A percentile compares a stretch with the other conserved stretches of the same genome.
Evolutionary conservation across 73 alveolate genomes (phyloP).

Genomic region (Urostyla sp.): DNA sequence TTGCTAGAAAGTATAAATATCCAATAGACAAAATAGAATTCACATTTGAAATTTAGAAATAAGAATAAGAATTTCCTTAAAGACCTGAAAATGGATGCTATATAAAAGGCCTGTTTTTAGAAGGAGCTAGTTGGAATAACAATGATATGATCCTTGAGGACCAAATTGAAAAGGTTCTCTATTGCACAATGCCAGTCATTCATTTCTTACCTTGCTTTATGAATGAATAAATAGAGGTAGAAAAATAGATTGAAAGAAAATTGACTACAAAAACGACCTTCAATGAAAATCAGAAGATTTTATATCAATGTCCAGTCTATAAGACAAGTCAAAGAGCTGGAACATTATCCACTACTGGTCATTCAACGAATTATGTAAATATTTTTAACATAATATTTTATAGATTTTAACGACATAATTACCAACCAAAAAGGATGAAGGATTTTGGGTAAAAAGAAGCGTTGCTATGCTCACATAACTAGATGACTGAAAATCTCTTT

Average conservation of each 20-base stretch:
- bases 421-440: slow-evolving; percentile 74
- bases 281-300: slow-evolving; percentile 46
- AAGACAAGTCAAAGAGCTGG: slow-evolving; percentile 95
- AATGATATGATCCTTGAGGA: slow-evolving; percentile 82
- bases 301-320: slow-evolving; percentile 94
- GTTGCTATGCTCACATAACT: slow-evolving; percentile 93
- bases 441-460: slow-evolving; percentile 97
- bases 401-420: slow-evolving; percentile 85
- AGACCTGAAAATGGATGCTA: slow-evolving; percentile 82
- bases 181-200: slow-evolving; percentile 91
- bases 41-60: slow-evolving; percentile 85
- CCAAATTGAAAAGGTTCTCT: slow-evolving; percentile 83
- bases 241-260: not conserved
- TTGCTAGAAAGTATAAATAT: slow-evolving; percentile 90
- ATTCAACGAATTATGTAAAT: slow-evolving; percentile 90
- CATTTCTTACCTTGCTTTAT: slow-evolving; percentile 19
- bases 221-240: not conserved
- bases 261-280: not conserved
- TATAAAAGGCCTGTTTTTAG: slow-evolving; percentile 79
- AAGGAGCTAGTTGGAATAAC: slow-evolving; percentile 87
- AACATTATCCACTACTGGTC: slow-evolving; percentile 95
- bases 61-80: slow-evolving; percentile 70
- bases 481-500: slow-evolving; percentile 80
- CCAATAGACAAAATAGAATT: slow-evolving; percentile 94
- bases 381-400: not conserved